These are phyloP conservation scores for Cutaneotrichosporon sp. DNA, from an alignment of 1,284 basidiomycete species.

Conservation along the genomic window DNA sequence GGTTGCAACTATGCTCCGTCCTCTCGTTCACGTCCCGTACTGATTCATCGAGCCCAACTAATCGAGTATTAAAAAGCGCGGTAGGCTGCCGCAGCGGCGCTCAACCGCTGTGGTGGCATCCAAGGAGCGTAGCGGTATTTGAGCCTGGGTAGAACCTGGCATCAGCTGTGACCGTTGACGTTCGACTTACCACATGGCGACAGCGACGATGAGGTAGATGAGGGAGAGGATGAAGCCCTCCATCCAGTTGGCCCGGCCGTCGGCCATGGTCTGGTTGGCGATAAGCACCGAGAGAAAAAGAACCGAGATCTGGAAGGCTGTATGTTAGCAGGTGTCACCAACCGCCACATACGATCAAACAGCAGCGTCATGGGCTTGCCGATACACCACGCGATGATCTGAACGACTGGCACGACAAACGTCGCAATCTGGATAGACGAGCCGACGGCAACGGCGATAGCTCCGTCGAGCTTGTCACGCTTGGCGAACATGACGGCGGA, in stretches of 20 bases:
- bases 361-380: constrained; percentile 51
- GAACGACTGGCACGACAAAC: constrained; percentile 72
- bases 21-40: too few species aligned
- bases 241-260: constrained; percentile 53
- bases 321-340: constrained; percentile 9
- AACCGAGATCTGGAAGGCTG: constrained; percentile 49
- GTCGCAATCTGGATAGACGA: constrained; percentile 83
- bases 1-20: too few species aligned
- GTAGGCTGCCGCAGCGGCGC: too few species aligned
- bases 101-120: neutral
- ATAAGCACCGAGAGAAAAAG: constrained; percentile 64
- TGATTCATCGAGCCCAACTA: too few species aligned
- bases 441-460: constrained; percentile 75
- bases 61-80: too few species aligned
- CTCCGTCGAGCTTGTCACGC: constrained; percentile 51
- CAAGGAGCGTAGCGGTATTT: neutral
- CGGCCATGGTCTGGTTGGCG: constrained; percentile 72
- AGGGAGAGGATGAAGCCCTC: constrained; percentile 55
- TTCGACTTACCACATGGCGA: constrained; percentile 40
- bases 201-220: constrained; percentile 48
- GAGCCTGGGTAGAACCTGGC: constrained; percentile 14
- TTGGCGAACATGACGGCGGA: constrained; percentile 86
- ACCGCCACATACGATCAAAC: constrained; percentile 35
- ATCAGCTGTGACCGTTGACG: too few species aligned
- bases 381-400: constrained; percentile 52